Percentiles rank a stretch among this genome's conserved stretches.
Conservation (phyloP, 345 rosid species). For the Sonneratia alba region DNA sequence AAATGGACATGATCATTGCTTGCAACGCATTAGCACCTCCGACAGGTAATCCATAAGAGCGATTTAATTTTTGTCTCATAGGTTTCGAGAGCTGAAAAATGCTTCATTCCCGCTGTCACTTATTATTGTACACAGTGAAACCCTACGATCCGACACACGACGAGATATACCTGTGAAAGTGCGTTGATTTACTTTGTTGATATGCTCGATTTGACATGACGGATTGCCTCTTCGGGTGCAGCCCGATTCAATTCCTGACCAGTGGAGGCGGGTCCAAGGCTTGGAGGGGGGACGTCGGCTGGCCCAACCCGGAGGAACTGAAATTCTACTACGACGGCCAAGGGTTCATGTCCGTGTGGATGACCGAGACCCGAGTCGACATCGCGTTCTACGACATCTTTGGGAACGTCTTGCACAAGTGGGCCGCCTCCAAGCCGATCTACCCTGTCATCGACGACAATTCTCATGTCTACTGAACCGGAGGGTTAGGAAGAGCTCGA, state of each 20-base stretch:
- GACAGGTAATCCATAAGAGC: constrained; percentile 20
- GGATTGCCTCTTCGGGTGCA: constrained; percentile 8
- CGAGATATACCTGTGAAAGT: too few relatives aligned
- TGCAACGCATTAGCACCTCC: constrained; percentile 25
- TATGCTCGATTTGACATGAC: too few relatives aligned
- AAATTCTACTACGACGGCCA: constrained; percentile 70
- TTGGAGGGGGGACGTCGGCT: constrained; percentile 49
- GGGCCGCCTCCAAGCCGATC: constrained; percentile 23
- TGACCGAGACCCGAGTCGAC: constrained; percentile 18
- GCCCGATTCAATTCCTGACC: constrained; percentile 53
- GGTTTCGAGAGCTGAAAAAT: background rate
- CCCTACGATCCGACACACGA: too few relatives aligned
- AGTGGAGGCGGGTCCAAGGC: constrained; percentile 88
- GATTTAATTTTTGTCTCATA: background rate
- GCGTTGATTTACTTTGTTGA: too few relatives aligned
- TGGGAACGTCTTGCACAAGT: constrained; percentile 43
- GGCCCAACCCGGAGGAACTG: constrained; percentile 21
- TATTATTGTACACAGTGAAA: too few relatives aligned
- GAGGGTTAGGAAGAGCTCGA: background rate
- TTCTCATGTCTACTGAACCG: background rate
- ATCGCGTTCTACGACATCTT: constrained; percentile 37
- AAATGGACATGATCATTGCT: constrained; percentile 49
- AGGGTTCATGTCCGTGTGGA: constrained; percentile 60
- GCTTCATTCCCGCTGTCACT: background rate
- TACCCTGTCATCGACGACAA: background rate